These are phyloP conservation scores for Choiromyces venosus DNA, from an alignment of 495 filamentous ascomycete genomes.

Conservation along the genomic window DNA sequence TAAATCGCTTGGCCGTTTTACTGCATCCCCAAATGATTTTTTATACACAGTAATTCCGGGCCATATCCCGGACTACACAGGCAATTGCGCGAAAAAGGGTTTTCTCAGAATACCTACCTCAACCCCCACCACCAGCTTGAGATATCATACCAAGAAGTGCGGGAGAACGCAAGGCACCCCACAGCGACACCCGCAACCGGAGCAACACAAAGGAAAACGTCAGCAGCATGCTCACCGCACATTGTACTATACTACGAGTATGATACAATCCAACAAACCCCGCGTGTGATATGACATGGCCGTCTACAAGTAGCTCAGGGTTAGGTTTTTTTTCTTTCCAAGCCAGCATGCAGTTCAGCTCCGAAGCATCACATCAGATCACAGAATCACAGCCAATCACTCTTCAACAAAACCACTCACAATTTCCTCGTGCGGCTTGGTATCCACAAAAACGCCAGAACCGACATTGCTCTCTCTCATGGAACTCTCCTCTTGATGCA, in stretches of 20 bases:
- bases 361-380: too few species aligned
- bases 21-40: not conserved
- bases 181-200: not conserved
- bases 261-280: too few species aligned
- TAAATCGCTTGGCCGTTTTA: too few species aligned
- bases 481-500: not conserved
- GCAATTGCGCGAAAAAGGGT: not conserved
- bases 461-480: not conserved
- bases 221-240: not conserved
- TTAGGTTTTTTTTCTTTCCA: too few species aligned
- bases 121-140: not conserved
- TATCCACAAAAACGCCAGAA: not conserved
- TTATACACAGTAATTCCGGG: not conserved
- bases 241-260: not conserved
- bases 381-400: not conserved
- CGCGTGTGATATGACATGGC: too few species aligned
- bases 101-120: not conserved
- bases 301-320: too few species aligned
- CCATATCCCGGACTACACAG: not conserved
- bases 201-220: not conserved
- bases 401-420: not conserved
- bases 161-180: not conserved
- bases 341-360: too few species aligned
- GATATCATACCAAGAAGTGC: not conserved
- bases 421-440: not conserved